Base-by-base conservation (phyloP, 768 basidiomycete genomes). In the Hygrocybe coccinea region DNA sequence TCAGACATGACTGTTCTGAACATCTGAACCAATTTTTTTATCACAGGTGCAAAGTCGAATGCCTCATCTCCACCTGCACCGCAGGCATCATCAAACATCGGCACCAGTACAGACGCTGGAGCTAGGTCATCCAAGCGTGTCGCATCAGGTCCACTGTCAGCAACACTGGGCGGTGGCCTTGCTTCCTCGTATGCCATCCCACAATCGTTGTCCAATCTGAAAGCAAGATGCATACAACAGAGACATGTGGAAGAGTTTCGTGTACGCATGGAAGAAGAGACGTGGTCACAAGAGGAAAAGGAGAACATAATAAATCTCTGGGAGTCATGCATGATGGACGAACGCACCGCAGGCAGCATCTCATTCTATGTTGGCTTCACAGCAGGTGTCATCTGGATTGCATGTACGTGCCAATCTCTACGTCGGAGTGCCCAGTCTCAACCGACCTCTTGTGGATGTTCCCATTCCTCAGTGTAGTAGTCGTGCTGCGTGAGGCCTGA, bases 81-180 rank as follows among this genome's bases (percentile, higher is more conserved):
- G n/a, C n/a, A n/a, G n/a, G n/a, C n/a, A n/a, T n/a, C n/a, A n/a
- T n/a, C n/a, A n/a, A n/a, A n/a, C n/a, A n/a, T n/a, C n/a, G n/a
- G n/a, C n/a, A n/a, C n/a, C n/a, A n/a, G n/a, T n/a, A n/a, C n/a
- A n/a, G n/a, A n/a, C n/a, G n/a, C n/a, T n/a, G n/a, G n/a, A n/a
- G n/a, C n/a, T n/a, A n/a, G 88, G 49, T 80, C 81, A 5, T 84
- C 89, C 62, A 79, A 83, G 58, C 85, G 89, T 58, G 78, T 82
- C 37, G 76, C 79, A 2, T 91, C 88, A 9, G 84, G 81, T 24
- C 82, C 87, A 59, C 65, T 56, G 37, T 41, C 72, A 52, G 35
- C 67, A 58, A 56, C 24, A 63, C 56, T 41, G 61, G 62, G 14
- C 56, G 29, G 56, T 22, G 24, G 34, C 29, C 49, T 33, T 34